These are phyloP conservation scores for Corynespora cassiicola DNA, from an alignment of 2,329 filamentous ascomycete species.

Conservation along the genomic window DNA sequence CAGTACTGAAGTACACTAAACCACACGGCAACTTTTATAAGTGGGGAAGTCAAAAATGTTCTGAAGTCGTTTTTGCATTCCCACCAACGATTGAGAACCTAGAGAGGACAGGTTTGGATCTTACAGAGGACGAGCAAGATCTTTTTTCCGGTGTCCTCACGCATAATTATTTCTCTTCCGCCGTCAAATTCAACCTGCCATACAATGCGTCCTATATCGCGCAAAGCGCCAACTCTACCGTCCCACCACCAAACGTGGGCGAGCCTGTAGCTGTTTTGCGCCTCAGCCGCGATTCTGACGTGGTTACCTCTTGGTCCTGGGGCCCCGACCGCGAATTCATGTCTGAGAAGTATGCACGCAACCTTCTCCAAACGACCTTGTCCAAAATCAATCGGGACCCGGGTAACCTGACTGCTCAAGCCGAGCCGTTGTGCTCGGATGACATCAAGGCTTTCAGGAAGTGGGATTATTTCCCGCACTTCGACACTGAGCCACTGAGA, in stretches of 20 bases:
- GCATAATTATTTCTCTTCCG: constrained; percentile 46
- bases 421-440: constrained; percentile 21
- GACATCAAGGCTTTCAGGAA: constrained; percentile 44
- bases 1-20: constrained; percentile 41
- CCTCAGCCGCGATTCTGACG: constrained; percentile 32
- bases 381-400: constrained; percentile 45
- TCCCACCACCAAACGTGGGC: constrained; percentile 40
- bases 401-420: constrained; percentile 30
- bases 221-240: constrained; percentile 21
- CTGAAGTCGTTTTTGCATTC: constrained; percentile 43
- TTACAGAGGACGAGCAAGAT: constrained; percentile 39
- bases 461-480: constrained; percentile 49
- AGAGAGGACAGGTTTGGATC: constrained; percentile 38
- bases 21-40: constrained; percentile 33
- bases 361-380: constrained; percentile 37
- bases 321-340: constrained; percentile 40
- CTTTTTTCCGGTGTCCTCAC: constrained; percentile 40
- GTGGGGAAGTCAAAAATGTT: constrained; percentile 42
- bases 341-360: constrained; percentile 29
- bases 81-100: constrained; percentile 42
- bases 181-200: constrained; percentile 40
- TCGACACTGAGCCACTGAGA: constrained; percentile 32
- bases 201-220: constrained; percentile 45
- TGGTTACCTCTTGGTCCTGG: constrained; percentile 46
- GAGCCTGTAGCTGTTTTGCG: constrained; percentile 44